Evolutionary conservation across 345 rosid species (phyloP).

Genomic region (Aquilaria yunnanensis): DNA sequence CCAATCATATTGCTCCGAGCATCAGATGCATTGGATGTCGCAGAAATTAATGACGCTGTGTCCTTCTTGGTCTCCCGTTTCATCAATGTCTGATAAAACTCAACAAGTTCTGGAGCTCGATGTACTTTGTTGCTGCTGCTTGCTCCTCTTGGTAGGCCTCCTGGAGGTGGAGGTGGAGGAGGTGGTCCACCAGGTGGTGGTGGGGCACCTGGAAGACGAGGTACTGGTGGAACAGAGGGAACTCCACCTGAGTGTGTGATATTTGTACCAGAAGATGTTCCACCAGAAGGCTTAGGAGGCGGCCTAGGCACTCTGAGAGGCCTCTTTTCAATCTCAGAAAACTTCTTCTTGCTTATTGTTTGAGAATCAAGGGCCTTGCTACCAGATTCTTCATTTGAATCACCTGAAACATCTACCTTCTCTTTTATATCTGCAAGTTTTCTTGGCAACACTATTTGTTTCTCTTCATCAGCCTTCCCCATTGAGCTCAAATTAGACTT

Average conservation of each 20-base stretch:
- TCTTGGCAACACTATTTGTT: conserved; percentile 43
- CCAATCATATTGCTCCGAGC: conserved; percentile 97
- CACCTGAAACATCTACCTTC: conserved; percentile 33
- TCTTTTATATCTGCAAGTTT: conserved; percentile 78
- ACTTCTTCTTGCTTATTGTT: conserved; percentile 56
- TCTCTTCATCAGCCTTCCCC: conserved; percentile 23
- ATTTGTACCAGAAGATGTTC: conserved; percentile 26
- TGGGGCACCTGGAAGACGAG: conserved; percentile 35
- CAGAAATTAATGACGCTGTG: conserved; percentile 51
- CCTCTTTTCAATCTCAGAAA: conserved; percentile 75
- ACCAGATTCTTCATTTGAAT: conserved; percentile 48
- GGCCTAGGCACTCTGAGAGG: conserved; percentile 78
- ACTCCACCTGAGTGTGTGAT: conserved; percentile 23
- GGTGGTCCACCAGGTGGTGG: conserved; percentile 59
- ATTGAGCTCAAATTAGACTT: conserved; percentile 24
- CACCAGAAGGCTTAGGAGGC: conserved; percentile 68
- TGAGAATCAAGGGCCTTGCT: conserved; percentile 49
- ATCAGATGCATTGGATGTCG: conserved; percentile 59
- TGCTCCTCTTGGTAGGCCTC: conserved; percentile 70
- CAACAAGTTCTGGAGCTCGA: conserved; percentile 91
- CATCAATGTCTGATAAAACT: conserved; percentile 93
- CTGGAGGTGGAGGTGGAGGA: conserved; percentile 85
- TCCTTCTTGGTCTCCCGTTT: conserved; percentile 97
- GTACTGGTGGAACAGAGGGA: conserved; percentile 62
- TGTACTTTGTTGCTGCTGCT: conserved; percentile 82